Evolutionary conservation across 2,329 filamentous ascomycete genomes (phyloP), one percentile per base, ranked within the genome.

Genomic region (Metarhizium rileyi): DNA sequence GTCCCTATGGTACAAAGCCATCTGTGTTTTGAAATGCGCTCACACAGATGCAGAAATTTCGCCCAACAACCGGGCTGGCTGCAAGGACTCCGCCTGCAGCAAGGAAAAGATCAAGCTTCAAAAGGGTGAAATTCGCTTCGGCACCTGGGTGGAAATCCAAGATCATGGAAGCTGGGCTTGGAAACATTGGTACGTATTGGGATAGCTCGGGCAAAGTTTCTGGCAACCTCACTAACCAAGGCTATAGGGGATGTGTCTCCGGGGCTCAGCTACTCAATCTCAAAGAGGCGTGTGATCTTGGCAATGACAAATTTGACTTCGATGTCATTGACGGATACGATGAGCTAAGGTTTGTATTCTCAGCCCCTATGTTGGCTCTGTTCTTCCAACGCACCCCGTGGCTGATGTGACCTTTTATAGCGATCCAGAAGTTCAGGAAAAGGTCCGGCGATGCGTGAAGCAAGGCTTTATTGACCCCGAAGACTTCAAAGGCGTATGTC

Each of bases 401-500:
- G 36, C 55, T 61, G 6, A 55, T 48, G 56, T 45, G 2, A 43
- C 46, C 25, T 36, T 49, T 72, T 12, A 71, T 4, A 68, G 67
- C 3, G 70, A 82, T 35, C 69, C 74, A 0, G 84, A 88, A 2
- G 59, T 80, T 1, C 81, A 90, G 66, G 79, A 79, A 42, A 95
- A 93, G 72, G 72, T 96, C 55, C 74, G 77, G 46, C 77, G 77
- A 43, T 87, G 86, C 47, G 66, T 96, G 23, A 74, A 77, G 51
- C 77, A 90, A 63, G 89, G 88, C 23, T 87, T 93, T 59, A 84
- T 97, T 58, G 84, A 86, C 57, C 76, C 88, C 40, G 84, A 87
- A 47, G 91, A 96, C 58, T 96, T 89, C 81, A 91, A 85, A 30
- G 89, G 89, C 12, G 90, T 95, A 76, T 70, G 86, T 73, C 28